These are phyloP conservation scores for Fusarium oligoseptatum DNA, from an alignment of 2,329 filamentous ascomycete genomes.

Conservation along the genomic window DNA sequence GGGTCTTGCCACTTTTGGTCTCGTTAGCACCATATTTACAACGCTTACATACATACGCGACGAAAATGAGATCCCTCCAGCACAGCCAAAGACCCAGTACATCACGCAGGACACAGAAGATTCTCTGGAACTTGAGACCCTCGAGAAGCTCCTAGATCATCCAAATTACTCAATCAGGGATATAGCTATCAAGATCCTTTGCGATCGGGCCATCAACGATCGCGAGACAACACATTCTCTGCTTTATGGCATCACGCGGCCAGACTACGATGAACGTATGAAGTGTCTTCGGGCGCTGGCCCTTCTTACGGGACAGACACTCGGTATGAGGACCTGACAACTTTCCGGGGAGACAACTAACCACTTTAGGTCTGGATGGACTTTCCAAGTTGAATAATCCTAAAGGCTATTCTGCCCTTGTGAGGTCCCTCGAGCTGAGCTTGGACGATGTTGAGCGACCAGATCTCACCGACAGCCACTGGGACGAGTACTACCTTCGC, in stretches of 20 bases:
- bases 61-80: slow-evolving; percentile 74
- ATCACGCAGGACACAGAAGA: slow-evolving; percentile 83
- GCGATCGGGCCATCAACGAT: slow-evolving; percentile 71
- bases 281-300: slow-evolving; percentile 68
- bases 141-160: slow-evolving; percentile 76
- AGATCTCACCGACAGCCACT: slow-evolving; percentile 66
- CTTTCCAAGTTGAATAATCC: slow-evolving; percentile 63
- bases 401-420: slow-evolving; percentile 68
- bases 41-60: slow-evolving; percentile 72
- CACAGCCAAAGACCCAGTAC: slow-evolving; percentile 76
- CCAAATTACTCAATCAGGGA: slow-evolving; percentile 81
- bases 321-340: slow-evolving; percentile 39
- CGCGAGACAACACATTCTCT: slow-evolving; percentile 62
- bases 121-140: slow-evolving; percentile 73
- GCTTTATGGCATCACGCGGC: slow-evolving; percentile 69
- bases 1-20: slow-evolving; percentile 69
- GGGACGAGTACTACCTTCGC: slow-evolving; percentile 73
- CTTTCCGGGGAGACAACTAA: slow-evolving; percentile 24
- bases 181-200: slow-evolving; percentile 72
- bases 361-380: slow-evolving; percentile 50
- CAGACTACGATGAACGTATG: slow-evolving; percentile 71
- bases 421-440: slow-evolving; percentile 71
- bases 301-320: slow-evolving; percentile 62
- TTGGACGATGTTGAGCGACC: slow-evolving; percentile 64
- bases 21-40: slow-evolving; percentile 69